Evolutionary conservation across 2,329 filamentous ascomycete species (phyloP), one percentile per base, ranked within the genome.

Genomic region (Huntiella bhutanensis): DNA sequence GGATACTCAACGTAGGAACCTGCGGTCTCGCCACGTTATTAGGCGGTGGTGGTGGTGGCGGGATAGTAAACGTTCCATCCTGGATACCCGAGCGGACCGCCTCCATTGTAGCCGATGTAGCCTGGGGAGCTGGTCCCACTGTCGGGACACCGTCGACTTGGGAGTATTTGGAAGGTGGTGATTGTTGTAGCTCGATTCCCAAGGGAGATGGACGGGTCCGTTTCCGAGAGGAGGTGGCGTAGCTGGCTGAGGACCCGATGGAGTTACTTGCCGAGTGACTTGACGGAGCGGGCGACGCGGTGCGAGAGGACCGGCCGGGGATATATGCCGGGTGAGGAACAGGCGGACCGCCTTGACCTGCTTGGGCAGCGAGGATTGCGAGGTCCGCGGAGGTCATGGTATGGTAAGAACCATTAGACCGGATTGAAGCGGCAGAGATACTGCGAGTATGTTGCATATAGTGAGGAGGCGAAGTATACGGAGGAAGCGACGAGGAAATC

Each of bases 291-390:
- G 41, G 46, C 2, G 52, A 52, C 1, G 51, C 46, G 32, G 53
- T 53, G 5, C 60, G 55, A 49, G 57, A 61, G 46, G 60, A 49
- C 41, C 5, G 59, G 55, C 4, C 57, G 58, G 1, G 64, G 15
- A 69, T 60, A 43, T 71, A 72, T 0, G 69, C 69, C 0, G 63
- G 64, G 49, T 72, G 69, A 0, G 68, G 68, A 37, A 71, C 39
- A 11, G 45, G 36, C 12, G 50, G 42, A 4, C 35, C 35, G n/a
- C 10, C 11, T 4, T 38, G 32, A 12, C 11, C 36, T 55, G 48
- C 0, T 49, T 11, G 1, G 13, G 43, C 36, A 16, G 22, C 37
- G 5, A 22, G 16, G 13, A 38, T 60, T 50, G 67, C 64, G 53
- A 64, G 65, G 5, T 66, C 60, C 4, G 58, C 60, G 28, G 60